Evolutionary conservation across 495 filamentous ascomycete species (phyloP), one percentile per base, ranked within the genome.

Genomic region (Annulohypoxylon moriforme): DNA sequence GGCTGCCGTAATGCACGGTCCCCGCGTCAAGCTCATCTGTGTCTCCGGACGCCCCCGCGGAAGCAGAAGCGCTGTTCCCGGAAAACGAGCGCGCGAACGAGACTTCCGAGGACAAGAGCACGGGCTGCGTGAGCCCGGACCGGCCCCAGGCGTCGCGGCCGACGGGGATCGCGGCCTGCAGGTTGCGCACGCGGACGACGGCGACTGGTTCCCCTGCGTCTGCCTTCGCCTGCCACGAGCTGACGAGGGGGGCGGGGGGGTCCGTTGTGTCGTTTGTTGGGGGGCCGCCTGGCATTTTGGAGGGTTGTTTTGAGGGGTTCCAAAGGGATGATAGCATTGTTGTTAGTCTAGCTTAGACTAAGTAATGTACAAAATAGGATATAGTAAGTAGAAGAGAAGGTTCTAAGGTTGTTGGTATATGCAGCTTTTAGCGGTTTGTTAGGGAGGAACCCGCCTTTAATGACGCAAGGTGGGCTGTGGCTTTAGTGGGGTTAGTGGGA

Each of bases 1-100:
- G 75, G 24, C 64, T 83, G 20, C 89, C 88, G 73, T 91, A 91
- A 76, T 91, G 84, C 24, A 90, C 82, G 8, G 89, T 91, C 57
- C 84, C 87, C 13, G 57, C 59, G 44, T 85, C 82, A 9, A 91
- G 79, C 7, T 63, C 64, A 25, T 73, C 68, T 49, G 69, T 47
- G 74, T 90, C 87, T 16, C 68, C 60, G 0, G 75, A 82, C 2
- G 87, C 81, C 1, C 11, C 46, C 11, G n/a, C 46, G 9, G 9
- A 65, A 10, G 50, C 20, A 2, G 85, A 81, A 1, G 87, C 82
- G 2, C 22, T 47, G 14, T 38, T 38, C 13, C 81, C 76, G 11
- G 76, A 71, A 75, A 91, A 89, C 1, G 83, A 75, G 1, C 65
- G 34, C 5, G 72, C 68, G 33, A 91, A 82, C 0, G 75, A 80